Conservation (phyloP, 1,284 basidiomycete species). For the Sphagnurus paluster region DNA sequence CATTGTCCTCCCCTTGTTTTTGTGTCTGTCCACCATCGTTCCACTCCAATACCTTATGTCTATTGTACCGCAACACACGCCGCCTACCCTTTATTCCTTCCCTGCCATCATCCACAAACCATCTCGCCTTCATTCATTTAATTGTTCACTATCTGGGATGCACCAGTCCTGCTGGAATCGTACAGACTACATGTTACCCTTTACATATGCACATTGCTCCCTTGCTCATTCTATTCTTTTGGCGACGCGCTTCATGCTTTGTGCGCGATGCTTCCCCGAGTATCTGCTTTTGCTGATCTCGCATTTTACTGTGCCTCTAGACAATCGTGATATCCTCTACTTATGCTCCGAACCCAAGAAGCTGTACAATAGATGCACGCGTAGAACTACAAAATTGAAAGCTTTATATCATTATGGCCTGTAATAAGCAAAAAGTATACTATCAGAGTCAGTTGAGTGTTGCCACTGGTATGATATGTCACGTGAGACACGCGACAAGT, state of each 20-base stretch:
- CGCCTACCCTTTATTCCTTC: conserved; percentile 2
- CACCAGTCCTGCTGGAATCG: conserved; percentile 14
- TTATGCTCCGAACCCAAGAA: conserved; percentile 1
- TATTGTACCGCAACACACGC: conserved; percentile 16
- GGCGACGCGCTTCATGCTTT: conserved; percentile 4
- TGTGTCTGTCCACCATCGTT: conserved; percentile 10
- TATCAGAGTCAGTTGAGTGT: too few species aligned
- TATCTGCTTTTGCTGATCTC: conserved; percentile 13
- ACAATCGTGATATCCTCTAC: too few species aligned
- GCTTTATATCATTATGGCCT: too few species aligned
- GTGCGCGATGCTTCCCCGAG: conserved; percentile 13
- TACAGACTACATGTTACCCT: conserved; percentile 8
- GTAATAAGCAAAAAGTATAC: too few species aligned
- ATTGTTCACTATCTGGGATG: conserved; percentile 8
- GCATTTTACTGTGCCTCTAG: conserved; percentile 2
- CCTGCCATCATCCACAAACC: neutral
- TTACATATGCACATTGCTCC: conserved; percentile 8
- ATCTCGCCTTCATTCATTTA: conserved; percentile 2
- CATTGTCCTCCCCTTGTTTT: conserved; percentile 14
- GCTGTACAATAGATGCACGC: conserved; percentile 10
- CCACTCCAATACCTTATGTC: conserved; percentile 15
- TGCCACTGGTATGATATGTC: too few species aligned
- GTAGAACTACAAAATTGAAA: too few species aligned
- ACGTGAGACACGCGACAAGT: too few species aligned
- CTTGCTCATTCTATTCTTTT: conserved; percentile 12